Base-by-base conservation (phyloP, 208 protist genomes). In the Acanthamoeba sp. region DNA sequence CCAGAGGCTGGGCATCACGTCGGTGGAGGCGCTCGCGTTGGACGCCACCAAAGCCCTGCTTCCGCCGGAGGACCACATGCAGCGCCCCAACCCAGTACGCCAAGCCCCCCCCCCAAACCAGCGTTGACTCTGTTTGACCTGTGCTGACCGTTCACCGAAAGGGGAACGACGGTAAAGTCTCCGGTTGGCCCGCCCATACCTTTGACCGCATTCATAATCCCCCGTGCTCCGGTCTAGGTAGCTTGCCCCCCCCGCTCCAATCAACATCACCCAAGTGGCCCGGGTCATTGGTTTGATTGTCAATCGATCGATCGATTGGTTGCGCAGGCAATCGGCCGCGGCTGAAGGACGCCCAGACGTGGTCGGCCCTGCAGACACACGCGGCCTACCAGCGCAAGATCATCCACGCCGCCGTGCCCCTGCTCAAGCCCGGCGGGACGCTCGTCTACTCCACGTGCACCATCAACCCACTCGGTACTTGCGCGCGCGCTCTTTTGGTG, bases 361-460 rank as follows among this genome's bases (percentile, higher is more conserved):
- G 52, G 32, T 55, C 29, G 29, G 32, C 91, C n/a, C 82, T 95
- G 20, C 27, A 94, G 45, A 55, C 18, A 10, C 69, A 95, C 69
- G 36, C 50, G 29, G 40, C 40, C 42, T 95, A 95, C 34, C 94
- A 96, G 64, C 34, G 97, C 6, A 45, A 52, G 57, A 84, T 99
- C 36, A 95, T 99, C 18, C 87, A 95, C 85, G 96, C 97, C 45
- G 98, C 98, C 40, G 98, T 98, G 76, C 55, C 82, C 0, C 96
- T 98, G 52, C 84, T 98, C 27, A 96, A 97, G 57, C 95, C 95
- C 6, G 98, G 98, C 22, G 98, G 98, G 45, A 98, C 96, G 1
- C 92, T 99, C 16, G 98, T 99, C 34, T 99, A 99, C 96, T 97
- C 97, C 82, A 99, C 98, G n/a, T 99, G 98, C 95, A 98, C 98